phyloP scores from a whole-genome alignment of 371 early-diverging fungal species.

The Mortierella sp. region DNA sequence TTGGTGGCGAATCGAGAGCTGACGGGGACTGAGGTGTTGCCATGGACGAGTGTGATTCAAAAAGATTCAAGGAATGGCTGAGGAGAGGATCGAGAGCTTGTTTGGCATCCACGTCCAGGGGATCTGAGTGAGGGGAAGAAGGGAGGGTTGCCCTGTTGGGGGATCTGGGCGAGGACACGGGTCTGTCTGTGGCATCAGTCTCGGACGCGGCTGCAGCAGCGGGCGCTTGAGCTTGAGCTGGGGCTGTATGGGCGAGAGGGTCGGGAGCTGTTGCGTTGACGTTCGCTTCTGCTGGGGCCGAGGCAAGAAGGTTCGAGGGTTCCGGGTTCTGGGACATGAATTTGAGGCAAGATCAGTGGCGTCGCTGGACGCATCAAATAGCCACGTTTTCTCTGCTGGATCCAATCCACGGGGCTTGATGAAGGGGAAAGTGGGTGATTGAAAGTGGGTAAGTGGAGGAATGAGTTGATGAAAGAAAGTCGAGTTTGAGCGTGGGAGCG shows the following conservation, averaged over 20 bases:
- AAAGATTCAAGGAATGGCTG: neutral
- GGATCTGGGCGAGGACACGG: conserved; percentile 8
- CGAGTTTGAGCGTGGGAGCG: neutral
- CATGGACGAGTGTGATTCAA: conserved; percentile 1
- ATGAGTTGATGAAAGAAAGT: neutral
- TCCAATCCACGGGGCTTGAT: neutral
- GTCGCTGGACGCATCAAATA: conserved; percentile 3
- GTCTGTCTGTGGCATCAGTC: conserved; percentile 29
- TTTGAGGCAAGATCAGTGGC: conserved; percentile 7
- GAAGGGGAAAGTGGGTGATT: neutral
- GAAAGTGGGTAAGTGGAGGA: too few species aligned
- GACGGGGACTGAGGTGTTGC: conserved; percentile 3
- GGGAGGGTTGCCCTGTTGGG: neutral
- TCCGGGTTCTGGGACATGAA: conserved; percentile 24
- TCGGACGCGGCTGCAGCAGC: conserved; percentile 22
- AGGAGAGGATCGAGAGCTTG: neutral
- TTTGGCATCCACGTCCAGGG: neutral
- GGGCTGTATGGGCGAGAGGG: neutral
- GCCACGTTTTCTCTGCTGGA: conserved; percentile 1
- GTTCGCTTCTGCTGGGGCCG: conserved; percentile 10
- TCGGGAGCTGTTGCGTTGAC: conserved; percentile 7
- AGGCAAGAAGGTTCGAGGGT: conserved; percentile 20
- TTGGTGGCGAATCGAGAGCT: conserved; percentile 3
- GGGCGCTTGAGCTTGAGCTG: conserved; percentile 14
- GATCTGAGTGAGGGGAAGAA: neutral